Evolutionary conservation across 2,329 filamentous ascomycete species (phyloP).

Genomic region (Colletotrichum falcatum): DNA sequence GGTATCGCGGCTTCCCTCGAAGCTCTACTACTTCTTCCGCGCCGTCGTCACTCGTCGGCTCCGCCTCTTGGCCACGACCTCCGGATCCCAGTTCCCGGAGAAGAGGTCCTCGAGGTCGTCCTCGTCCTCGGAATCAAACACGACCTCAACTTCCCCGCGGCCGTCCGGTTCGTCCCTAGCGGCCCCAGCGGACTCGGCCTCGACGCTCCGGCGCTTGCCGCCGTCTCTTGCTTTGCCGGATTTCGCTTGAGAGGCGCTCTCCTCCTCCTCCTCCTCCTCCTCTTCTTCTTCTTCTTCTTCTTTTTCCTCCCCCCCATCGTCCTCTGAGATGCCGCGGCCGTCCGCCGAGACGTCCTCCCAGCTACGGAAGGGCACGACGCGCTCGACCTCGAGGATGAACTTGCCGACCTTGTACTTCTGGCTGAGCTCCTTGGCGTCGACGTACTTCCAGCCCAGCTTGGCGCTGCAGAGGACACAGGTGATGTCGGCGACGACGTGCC

Average conservation of each 20-base stretch:
- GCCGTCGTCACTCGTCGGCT: constrained; percentile 49
- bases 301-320: constrained; percentile 25
- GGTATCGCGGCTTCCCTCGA: constrained; percentile 22
- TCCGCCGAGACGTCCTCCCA: constrained; percentile 63
- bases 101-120: constrained; percentile 77
- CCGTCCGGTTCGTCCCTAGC: constrained; percentile 9
- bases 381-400: constrained; percentile 73
- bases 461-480: constrained; percentile 66
- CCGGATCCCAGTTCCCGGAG: constrained; percentile 70
- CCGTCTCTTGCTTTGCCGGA: constrained; percentile 18
- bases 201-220: constrained; percentile 30
- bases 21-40: constrained; percentile 34
- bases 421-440: constrained; percentile 68
- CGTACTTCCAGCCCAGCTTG: constrained; percentile 76
- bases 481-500: constrained; percentile 74
- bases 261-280: constrained; percentile 19
- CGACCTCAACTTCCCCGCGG: constrained; percentile 56
- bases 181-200: constrained; percentile 19
- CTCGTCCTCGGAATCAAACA: constrained; percentile 73
- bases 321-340: constrained; percentile 21
- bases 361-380: constrained; percentile 62
- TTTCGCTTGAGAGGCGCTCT: neutral
- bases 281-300: no score
- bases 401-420: constrained; percentile 78
- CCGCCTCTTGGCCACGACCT: constrained; percentile 61